Percentiles rank a stretch among this genome's conserved stretches.
phyloP scores from a whole-genome alignment of 441 rosid genomes.

The Corymbia calophylla region DNA sequence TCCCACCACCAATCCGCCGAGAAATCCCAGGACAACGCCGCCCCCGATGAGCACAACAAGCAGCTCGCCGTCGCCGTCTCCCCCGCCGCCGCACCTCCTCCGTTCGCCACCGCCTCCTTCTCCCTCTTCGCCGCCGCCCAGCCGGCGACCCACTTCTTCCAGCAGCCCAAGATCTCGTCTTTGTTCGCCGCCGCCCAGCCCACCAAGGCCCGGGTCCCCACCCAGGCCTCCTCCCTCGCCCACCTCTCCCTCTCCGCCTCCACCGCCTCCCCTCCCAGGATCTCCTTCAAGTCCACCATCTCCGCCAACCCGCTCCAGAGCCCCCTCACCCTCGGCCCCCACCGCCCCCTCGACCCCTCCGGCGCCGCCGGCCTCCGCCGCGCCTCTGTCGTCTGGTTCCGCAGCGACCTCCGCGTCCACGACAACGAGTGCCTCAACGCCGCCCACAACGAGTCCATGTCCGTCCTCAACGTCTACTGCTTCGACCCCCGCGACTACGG shows the following conservation, averaged over 20 bases:
- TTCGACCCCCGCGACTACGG: slow-evolving; percentile 93
- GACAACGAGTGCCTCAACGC: slow-evolving; percentile 85
- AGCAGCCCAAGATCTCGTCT: slow-evolving; percentile 30
- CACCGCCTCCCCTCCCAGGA: slow-evolving; percentile 12
- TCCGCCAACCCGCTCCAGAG: slow-evolving; percentile 58
- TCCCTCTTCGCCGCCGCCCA: slow-evolving; percentile 38
- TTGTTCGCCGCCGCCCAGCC: slow-evolving; percentile 33
- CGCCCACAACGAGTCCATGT: slow-evolving; percentile 74
- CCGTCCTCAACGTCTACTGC: slow-evolving; percentile 87
- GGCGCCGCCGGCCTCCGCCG: slow-evolving; percentile 77
- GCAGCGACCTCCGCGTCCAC: slow-evolving; percentile 82
- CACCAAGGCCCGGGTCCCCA: slow-evolving; percentile 49
- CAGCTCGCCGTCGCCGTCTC: slow-evolving; percentile 15
- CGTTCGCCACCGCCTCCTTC: slow-evolving; percentile 55
- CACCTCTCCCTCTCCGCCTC: slow-evolving; percentile 26
- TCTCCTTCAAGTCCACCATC: slow-evolving; percentile 75
- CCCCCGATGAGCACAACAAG: slow-evolving; percentile 25
- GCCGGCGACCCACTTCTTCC: slow-evolving; percentile 38
- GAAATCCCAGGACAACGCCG: slow-evolving; percentile 25
- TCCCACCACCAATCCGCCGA: background rate
- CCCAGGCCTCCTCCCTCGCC: slow-evolving; percentile 57
- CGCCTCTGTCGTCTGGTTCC: slow-evolving; percentile 86
- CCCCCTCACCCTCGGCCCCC: slow-evolving; percentile 71
- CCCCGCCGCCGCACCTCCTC: slow-evolving; percentile 15
- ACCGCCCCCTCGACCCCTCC: slow-evolving; percentile 80